Conservation (phyloP, 305 asterid genomes). For the Solanum hybrid region DNA sequence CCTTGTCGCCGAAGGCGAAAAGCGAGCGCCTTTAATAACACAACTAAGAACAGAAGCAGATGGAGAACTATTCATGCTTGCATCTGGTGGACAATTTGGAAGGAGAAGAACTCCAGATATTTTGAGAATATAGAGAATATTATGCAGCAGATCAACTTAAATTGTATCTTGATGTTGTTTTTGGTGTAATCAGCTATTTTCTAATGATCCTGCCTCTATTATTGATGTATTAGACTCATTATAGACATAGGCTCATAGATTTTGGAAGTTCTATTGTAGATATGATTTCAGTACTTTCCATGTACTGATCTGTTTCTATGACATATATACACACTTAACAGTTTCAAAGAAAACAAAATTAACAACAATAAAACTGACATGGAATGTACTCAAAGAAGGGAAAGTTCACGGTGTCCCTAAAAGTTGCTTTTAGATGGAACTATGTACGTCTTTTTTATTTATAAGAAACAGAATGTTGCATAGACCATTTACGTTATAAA, state of each 20-base stretch:
- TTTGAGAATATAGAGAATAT: background rate
- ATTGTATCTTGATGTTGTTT: background rate
- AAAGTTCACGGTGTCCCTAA: background rate
- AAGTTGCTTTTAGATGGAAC: background rate
- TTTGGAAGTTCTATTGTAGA: background rate
- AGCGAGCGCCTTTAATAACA: no score
- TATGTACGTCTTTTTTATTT: background rate
- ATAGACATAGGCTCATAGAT: background rate
- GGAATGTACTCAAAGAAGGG: background rate
- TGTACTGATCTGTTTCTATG: background rate
- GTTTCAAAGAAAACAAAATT: background rate
- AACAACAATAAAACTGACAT: background rate
- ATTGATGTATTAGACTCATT: background rate
- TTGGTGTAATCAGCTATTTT: background rate
- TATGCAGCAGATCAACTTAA: background rate
- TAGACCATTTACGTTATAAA: background rate
- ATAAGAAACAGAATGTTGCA: background rate
- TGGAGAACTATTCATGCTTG: background rate
- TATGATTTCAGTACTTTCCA: background rate
- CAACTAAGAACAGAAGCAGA: background rate
- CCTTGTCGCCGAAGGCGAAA: no score
- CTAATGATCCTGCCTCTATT: background rate
- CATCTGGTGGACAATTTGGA: background rate
- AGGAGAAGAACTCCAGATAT: background rate
- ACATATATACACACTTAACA: background rate